These are phyloP conservation scores for Stagonosporopsis cucurbitacearum DNA, from an alignment of 2,329 filamentous ascomycete species.

Conservation along the genomic window DNA sequence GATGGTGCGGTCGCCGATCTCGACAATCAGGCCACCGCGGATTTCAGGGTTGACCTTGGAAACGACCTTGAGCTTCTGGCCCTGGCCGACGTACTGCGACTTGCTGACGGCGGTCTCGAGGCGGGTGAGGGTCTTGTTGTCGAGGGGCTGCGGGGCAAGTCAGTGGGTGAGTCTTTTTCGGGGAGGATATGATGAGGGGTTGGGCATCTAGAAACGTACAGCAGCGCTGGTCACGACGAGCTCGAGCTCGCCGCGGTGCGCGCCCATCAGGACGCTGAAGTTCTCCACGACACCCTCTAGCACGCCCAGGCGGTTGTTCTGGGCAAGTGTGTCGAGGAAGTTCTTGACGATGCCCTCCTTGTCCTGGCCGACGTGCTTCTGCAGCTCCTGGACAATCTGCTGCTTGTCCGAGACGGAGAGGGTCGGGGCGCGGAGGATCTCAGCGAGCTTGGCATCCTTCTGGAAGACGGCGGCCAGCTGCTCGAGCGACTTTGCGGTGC, in stretches of 20 bases:
- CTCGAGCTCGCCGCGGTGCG: slow-evolving; percentile 91
- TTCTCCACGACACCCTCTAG: slow-evolving; percentile 84
- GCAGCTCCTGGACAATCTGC: slow-evolving; percentile 83
- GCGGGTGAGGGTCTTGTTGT: slow-evolving; percentile 82
- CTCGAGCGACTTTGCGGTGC: slow-evolving; percentile 79
- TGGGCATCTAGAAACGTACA: slow-evolving; percentile 61
- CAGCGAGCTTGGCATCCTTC: slow-evolving; percentile 80
- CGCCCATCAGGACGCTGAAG: slow-evolving; percentile 86
- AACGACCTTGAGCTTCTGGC: slow-evolving; percentile 98
- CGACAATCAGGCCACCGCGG: slow-evolving; percentile 89
- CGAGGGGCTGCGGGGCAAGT: slow-evolving; percentile 73
- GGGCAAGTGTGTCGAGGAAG: slow-evolving; percentile 87
- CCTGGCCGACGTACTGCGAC: slow-evolving; percentile 84
- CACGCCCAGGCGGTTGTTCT: slow-evolving; percentile 92
- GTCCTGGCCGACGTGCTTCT: slow-evolving; percentile 74
- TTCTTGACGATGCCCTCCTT: slow-evolving; percentile 88
- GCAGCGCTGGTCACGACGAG: slow-evolving; percentile 87
- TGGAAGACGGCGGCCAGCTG: slow-evolving; percentile 74
- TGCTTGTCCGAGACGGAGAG: slow-evolving; percentile 81
- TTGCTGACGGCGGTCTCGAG: slow-evolving; percentile 89
- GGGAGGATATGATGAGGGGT: neutral
- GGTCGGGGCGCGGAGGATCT: slow-evolving; percentile 80
- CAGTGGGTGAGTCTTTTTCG: slow-evolving; percentile 9
- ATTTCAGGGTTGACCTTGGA: slow-evolving; percentile 96
- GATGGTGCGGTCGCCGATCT: slow-evolving; percentile 97